Evolutionary conservation across 208 protist genomes (phyloP).

Genomic region (Crithidia mellificae): DNA sequence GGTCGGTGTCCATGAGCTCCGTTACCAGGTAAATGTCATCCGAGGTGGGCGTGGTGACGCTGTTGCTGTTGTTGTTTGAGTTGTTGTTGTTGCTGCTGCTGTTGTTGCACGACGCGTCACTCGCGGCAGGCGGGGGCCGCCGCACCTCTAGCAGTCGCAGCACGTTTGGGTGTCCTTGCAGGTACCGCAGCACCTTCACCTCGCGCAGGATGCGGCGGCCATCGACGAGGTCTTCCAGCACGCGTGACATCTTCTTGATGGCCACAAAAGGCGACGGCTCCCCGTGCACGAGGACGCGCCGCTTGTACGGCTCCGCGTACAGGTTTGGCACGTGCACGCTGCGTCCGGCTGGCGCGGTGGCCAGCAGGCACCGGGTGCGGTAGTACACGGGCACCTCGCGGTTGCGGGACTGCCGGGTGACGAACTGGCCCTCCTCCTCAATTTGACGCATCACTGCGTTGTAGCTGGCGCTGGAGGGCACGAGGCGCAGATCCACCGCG

Average conservation of each 20-base stretch:
- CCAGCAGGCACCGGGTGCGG: slow-evolving; percentile 14
- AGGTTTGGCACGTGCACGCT: slow-evolving; percentile 35
- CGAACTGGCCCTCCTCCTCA: slow-evolving; percentile 36
- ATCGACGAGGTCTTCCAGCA: slow-evolving; percentile 94
- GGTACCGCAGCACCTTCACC: slow-evolving; percentile 86
- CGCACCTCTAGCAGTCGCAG: slow-evolving; percentile 91
- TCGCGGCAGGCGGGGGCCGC: slow-evolving; percentile 70
- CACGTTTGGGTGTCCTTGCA: slow-evolving; percentile 92
- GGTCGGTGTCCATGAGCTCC: slow-evolving; percentile 94
- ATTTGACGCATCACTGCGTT: slow-evolving; percentile 31
- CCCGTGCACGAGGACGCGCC: slow-evolving; percentile 23
- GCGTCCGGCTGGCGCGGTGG: not conserved
- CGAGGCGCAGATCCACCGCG: slow-evolving; percentile 55
- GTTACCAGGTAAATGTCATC: slow-evolving; percentile 87
- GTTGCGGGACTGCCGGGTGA: slow-evolving; percentile 21
- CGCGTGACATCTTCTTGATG: slow-evolving; percentile 95
- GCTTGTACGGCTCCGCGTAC: slow-evolving; percentile 37
- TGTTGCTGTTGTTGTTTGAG: not conserved
- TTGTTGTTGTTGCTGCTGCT: not conserved
- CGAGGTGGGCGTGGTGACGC: not conserved
- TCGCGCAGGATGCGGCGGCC: slow-evolving; percentile 94
- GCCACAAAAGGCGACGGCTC: slow-evolving; percentile 76
- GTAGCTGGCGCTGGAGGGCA: slow-evolving; percentile 42
- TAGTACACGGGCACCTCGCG: slow-evolving; percentile 25
- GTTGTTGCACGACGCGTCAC: slow-evolving; percentile 13